Conservation (phyloP, 495 filamentous ascomycete genomes). For the Lichenothelia convexa region DNA sequence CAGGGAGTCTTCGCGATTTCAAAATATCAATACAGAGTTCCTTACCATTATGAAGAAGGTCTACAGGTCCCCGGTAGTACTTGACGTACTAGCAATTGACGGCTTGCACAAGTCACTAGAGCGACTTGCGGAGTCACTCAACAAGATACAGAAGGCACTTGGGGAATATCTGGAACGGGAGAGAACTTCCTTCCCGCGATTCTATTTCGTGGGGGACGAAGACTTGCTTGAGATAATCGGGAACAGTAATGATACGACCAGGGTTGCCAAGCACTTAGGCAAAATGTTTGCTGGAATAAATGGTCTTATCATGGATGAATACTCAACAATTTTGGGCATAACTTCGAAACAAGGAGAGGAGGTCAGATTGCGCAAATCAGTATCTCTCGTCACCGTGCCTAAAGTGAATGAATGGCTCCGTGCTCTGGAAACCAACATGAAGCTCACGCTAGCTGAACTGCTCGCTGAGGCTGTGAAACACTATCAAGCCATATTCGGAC, state of each 20-base stretch:
- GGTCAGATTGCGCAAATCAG: constrained; percentile 68
- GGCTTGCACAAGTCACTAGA: constrained; percentile 92
- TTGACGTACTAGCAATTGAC: constrained; percentile 88
- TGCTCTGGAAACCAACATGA: constrained; percentile 84
- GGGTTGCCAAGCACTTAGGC: constrained; percentile 93
- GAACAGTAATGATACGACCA: constrained; percentile 90
- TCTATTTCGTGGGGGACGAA: constrained; percentile 98
- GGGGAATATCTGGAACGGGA: constrained; percentile 98
- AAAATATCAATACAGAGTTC: constrained; percentile 98
- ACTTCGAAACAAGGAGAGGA: constrained; percentile 91
- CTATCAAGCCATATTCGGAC: constrained; percentile 51
- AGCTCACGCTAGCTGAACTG: constrained; percentile 74
- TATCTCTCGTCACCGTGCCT: constrained; percentile 81
- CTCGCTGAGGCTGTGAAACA: constrained; percentile 69
- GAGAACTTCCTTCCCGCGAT: constrained; percentile 87
- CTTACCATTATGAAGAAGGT: constrained; percentile 97
- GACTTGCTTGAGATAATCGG: constrained; percentile 98
- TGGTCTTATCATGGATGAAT: constrained; percentile 78
- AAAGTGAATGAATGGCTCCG: constrained; percentile 97
- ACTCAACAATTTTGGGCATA: constrained; percentile 73
- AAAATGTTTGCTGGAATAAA: constrained; percentile 98
- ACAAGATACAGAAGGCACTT: constrained; percentile 98
- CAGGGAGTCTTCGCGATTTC: constrained; percentile 86
- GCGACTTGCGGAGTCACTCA: constrained; percentile 79
- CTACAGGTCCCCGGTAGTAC: constrained; percentile 78